phyloP scores from a whole-genome alignment of 371 early-diverging fungal genomes.

The Vairimorpha ceranae region DNA sequence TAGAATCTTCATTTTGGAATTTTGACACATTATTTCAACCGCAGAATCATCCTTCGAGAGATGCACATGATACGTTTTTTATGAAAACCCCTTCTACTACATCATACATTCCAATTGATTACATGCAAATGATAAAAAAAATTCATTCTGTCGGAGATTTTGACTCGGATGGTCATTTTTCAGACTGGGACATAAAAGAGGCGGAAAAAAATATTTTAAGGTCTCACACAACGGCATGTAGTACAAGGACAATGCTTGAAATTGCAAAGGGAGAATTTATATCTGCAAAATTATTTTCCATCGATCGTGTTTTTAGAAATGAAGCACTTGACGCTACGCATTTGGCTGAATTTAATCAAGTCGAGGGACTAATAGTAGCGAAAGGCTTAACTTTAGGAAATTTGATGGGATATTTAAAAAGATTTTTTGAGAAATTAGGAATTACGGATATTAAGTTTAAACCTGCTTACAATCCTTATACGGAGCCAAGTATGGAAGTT shows the following conservation, averaged over 20 bases:
- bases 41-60: slow-evolving; percentile 96
- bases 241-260: slow-evolving; percentile 80
- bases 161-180: slow-evolving; percentile 85
- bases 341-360: slow-evolving; percentile 98
- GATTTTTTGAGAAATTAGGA: slow-evolving; percentile 93
- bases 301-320: slow-evolving; percentile 98
- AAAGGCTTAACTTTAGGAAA: slow-evolving; percentile 84
- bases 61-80: slow-evolving; percentile 98
- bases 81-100: slow-evolving; percentile 67
- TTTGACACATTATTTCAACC: slow-evolving; percentile 99
- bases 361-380: slow-evolving; percentile 96
- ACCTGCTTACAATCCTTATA: slow-evolving; percentile 99
- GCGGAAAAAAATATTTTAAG: slow-evolving; percentile 86
- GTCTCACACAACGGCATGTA: slow-evolving; percentile 96
- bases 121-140: slow-evolving; percentile 78
- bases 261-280: slow-evolving; percentile 71
- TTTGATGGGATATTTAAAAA: slow-evolving; percentile 87
- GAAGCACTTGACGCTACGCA: slow-evolving; percentile 98
- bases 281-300: slow-evolving; percentile 93
- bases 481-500: slow-evolving; percentile 98
- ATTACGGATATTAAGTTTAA: slow-evolving; percentile 90
- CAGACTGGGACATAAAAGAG: slow-evolving; percentile 83
- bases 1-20: slow-evolving; percentile 99
- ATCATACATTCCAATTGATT: slow-evolving; percentile 70
- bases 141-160: slow-evolving; percentile 90